Evolutionary conservation across 345 rosid species (phyloP), one percentile per base, ranked within the genome.

Genomic region (Brassica juncea): DNA sequence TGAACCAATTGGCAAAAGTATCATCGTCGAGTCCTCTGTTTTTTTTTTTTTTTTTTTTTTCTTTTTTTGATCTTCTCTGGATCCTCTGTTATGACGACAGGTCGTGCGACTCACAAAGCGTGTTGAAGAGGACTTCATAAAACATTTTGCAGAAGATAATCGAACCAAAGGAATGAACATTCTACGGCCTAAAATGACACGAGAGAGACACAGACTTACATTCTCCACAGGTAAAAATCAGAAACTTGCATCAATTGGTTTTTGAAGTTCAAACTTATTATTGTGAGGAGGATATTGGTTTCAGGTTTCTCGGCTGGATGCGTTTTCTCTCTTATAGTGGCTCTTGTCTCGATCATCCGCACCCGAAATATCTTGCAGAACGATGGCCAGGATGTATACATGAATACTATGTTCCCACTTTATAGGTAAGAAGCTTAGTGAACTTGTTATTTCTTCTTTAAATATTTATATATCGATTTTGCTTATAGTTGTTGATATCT

Each of bases 371-470:
- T 0, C 15, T 44, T 44, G 52, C 14, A 70, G 3, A 8, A 60
- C 4, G 4, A 19, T 32, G 90, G 82, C 25, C 74, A 81, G 21
- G 42, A 11, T 4, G 28, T 6, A 3, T 88, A 88, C 78, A 88
- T 90, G 93, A 81, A 44, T 44, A 89, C 83, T 55, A 72, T 89
- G 87, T 88, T 91, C 70, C 91, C 91, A n/a, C 87, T 86, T 30
- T 88, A 90, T 76, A 88, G 90, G 90, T 87, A 80, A 80, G n/a
- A 54, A 19, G 1, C 59, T 11, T 73, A 67, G 66, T 65, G 21
- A 55, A 62, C 28, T 60, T 61, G 1, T 15, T 42, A 44, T 44
- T 44, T 44, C 52, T 12, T 44, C 52, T 42, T 42, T 2, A 39
- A 28, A 14, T 25, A 6, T 32, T 64, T 70, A 52, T 16, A 4